Evolutionary conservation across 2,329 filamentous ascomycete species (phyloP).

Genomic region (Aspergillus glaucus): DNA sequence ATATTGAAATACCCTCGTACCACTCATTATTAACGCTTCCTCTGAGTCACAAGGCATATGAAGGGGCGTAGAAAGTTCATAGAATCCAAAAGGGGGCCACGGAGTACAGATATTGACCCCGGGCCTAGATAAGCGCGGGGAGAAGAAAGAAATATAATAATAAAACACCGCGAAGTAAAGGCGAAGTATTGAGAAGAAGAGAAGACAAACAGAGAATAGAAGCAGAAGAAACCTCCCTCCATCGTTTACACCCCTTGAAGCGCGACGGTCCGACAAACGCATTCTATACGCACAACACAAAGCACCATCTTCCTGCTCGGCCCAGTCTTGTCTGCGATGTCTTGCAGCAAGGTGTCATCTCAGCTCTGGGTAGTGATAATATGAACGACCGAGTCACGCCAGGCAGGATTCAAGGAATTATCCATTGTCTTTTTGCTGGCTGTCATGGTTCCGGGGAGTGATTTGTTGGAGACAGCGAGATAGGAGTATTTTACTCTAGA

Average conservation of each 20-base stretch:
- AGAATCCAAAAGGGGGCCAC: too few relatives aligned
- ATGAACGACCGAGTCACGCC: constrained; percentile 11
- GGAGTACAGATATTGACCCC: too few relatives aligned
- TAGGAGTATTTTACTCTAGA: too few relatives aligned
- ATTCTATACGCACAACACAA: not conserved
- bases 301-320: constrained; percentile 1
- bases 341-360: constrained; percentile 5
- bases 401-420: constrained; percentile 13
- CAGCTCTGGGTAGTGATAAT: constrained; percentile 9
- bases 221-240: not conserved
- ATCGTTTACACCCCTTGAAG: not conserved
- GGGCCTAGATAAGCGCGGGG: too few relatives aligned
- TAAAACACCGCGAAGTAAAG: too few relatives aligned
- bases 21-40: not conserved
- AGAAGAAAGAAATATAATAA: too few relatives aligned
- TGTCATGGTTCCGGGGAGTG: constrained; percentile 12
- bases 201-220: not conserved
- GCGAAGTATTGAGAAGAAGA: too few relatives aligned
- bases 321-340: constrained; percentile 11
- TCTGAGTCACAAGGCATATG: too few relatives aligned
- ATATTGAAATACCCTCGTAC: not conserved
- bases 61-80: too few relatives aligned
- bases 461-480: constrained; percentile 2
- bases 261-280: not conserved
- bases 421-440: constrained; percentile 6